Conservation (phyloP, 768 basidiomycete genomes). For the Arthromyces matolae region DNA sequence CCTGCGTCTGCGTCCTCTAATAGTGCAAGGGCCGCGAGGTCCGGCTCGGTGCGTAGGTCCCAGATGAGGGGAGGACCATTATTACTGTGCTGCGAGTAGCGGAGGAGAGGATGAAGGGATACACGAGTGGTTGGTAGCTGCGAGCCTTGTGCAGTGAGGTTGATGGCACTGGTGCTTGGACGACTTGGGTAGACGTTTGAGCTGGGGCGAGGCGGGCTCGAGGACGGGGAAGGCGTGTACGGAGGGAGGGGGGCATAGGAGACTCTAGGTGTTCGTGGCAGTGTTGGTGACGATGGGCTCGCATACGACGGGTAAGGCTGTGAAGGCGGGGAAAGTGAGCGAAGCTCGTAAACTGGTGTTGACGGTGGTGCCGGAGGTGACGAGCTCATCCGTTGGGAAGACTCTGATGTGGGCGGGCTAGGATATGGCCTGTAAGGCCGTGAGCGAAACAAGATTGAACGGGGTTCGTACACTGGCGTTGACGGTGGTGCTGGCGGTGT, state of each 20-base stretch:
- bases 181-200: neutral
- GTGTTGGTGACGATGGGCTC: neutral
- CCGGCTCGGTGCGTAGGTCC: slow-evolving; percentile 47
- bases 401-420: neutral
- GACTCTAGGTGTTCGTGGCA: neutral
- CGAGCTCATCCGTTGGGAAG: too few relatives aligned
- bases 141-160: too few relatives aligned
- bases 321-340: neutral
- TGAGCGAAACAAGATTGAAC: too few relatives aligned
- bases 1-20: neutral
- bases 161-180: neutral
- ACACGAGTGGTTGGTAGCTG: too few relatives aligned
- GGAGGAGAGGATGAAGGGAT: slow-evolving; percentile 35
- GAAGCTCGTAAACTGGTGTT: neutral
- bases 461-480: neutral
- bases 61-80: slow-evolving; percentile 40
- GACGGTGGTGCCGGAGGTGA: neutral
- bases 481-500: neutral
- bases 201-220: neutral
- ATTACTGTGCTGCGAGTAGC: slow-evolving; percentile 33
- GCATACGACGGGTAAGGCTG: neutral
- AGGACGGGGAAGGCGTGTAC: slow-evolving; percentile 3
- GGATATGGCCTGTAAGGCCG: neutral
- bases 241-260: slow-evolving; percentile 1
- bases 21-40: slow-evolving; percentile 12